Conservation (phyloP, 2,329 filamentous ascomycete genomes). For the Lachnellula occidentalis region DNA sequence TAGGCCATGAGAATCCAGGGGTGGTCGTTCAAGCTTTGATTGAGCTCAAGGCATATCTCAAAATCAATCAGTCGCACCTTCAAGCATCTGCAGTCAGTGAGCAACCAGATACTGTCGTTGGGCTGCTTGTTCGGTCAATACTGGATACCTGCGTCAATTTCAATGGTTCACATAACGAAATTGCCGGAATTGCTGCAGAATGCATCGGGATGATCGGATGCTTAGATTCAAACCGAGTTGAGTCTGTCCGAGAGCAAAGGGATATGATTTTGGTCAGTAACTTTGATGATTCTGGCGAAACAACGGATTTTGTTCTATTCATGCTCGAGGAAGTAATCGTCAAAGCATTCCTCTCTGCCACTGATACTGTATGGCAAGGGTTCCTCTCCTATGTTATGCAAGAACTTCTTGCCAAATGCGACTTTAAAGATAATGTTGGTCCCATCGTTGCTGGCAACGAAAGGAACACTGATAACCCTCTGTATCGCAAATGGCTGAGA, state of each 20-base stretch:
- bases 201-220: slow-evolving; percentile 88
- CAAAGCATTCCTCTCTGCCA: slow-evolving; percentile 84
- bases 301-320: slow-evolving; percentile 78
- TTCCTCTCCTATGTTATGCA: slow-evolving; percentile 95
- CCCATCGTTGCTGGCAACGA: slow-evolving; percentile 29
- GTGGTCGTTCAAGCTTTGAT: slow-evolving; percentile 77
- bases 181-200: slow-evolving; percentile 69
- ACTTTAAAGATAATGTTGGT: slow-evolving; percentile 54
- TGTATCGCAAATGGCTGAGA: slow-evolving; percentile 69
- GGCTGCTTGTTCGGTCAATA: slow-evolving; percentile 67
- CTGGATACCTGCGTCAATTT: slow-evolving; percentile 84
- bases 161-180: slow-evolving; percentile 58
- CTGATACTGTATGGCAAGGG: slow-evolving; percentile 80
- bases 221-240: slow-evolving; percentile 83
- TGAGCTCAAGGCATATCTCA: slow-evolving; percentile 71
- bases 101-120: slow-evolving; percentile 71
- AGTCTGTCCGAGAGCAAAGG: slow-evolving; percentile 69
- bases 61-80: slow-evolving; percentile 67
- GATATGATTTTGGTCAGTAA: slow-evolving; percentile 86
- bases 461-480: slow-evolving; percentile 44
- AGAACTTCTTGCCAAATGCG: slow-evolving; percentile 73
- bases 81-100: slow-evolving; percentile 77
- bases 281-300: slow-evolving; percentile 72
- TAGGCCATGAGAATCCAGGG: slow-evolving; percentile 76
- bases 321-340: slow-evolving; percentile 83